These are phyloP conservation scores for Withania somnifera DNA, from an alignment of 305 asterid genomes.

Conservation along the genomic window DNA sequence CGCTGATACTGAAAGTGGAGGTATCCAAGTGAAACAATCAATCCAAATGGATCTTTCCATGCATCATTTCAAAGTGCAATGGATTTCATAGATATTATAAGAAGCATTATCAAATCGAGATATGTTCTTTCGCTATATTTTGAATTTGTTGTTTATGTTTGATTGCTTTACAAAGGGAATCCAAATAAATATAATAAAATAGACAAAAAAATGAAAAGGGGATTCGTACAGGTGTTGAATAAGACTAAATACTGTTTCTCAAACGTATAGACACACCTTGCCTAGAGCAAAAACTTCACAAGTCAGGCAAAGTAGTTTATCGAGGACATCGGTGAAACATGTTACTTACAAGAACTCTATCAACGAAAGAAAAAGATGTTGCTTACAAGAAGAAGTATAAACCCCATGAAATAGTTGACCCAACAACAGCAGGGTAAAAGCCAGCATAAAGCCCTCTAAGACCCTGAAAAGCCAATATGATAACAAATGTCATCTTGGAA, in stretches of 20 bases:
- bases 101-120: not conserved
- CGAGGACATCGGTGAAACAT: not conserved
- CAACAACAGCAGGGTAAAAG: constrained; percentile 93
- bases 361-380: not conserved
- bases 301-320: no score
- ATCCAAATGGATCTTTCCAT: not conserved
- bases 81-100: not conserved
- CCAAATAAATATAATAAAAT: not conserved
- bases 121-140: not conserved
- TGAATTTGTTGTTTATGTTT: not conserved
- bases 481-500: not conserved
- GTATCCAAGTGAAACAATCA: not conserved
- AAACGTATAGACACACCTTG: not conserved
- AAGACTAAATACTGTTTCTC: not conserved
- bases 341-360: not conserved
- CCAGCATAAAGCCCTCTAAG: constrained; percentile 89
- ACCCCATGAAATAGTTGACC: constrained; percentile 94
- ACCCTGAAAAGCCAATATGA: constrained; percentile 43
- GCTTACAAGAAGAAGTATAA: constrained; percentile 94
- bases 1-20: not conserved
- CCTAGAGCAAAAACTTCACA: not conserved
- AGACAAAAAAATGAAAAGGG: not conserved
- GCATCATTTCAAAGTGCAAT: not conserved
- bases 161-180: not conserved
- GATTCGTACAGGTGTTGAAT: not conserved